phyloP scores from a whole-genome alignment of 225 moss, liverwort and hornwort genomes.

The Bryum argenteum region DNA sequence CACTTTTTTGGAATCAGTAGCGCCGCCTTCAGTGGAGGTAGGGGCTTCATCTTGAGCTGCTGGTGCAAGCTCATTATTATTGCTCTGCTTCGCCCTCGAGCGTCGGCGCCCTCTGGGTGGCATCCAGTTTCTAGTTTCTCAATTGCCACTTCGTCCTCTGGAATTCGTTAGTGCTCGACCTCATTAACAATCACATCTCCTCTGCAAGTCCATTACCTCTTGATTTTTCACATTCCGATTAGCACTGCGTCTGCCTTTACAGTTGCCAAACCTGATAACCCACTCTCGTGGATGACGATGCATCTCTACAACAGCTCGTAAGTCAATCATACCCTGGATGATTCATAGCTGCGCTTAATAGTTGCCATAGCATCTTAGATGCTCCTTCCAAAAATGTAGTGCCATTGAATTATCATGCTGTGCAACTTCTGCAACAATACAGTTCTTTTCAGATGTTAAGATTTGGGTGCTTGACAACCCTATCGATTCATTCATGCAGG shows the following conservation, averaged over 20 bases:
- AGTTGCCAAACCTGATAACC: background rate
- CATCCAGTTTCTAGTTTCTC: slow-evolving; percentile 34
- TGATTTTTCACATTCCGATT: background rate
- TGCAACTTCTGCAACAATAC: background rate
- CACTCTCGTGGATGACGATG: background rate
- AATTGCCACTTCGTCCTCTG: slow-evolving; percentile 14
- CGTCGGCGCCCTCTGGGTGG: slow-evolving; percentile 42
- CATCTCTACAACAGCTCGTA: background rate
- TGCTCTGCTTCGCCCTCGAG: slow-evolving; percentile 32
- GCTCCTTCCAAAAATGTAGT: background rate
- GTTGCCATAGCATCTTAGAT: background rate
- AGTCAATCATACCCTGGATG: background rate
- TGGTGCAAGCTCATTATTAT: background rate
- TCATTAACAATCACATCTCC: slow-evolving; percentile 22
- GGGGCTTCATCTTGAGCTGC: slow-evolving; percentile 9
- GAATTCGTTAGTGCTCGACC: slow-evolving; percentile 16
- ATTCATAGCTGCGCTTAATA: background rate
- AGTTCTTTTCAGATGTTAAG: background rate
- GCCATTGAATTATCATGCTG: background rate
- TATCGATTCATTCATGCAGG: background rate
- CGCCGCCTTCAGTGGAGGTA: slow-evolving; percentile 9
- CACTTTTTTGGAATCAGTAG: slow-evolving; percentile 27
- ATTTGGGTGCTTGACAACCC: background rate
- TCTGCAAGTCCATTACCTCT: background rate
- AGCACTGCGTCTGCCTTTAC: background rate